Percentiles rank a stretch among this genome's conserved stretches.
These are phyloP conservation scores for Plasmopara muralis DNA, from an alignment of 352 stramenopile species.

Conservation along the genomic window DNA sequence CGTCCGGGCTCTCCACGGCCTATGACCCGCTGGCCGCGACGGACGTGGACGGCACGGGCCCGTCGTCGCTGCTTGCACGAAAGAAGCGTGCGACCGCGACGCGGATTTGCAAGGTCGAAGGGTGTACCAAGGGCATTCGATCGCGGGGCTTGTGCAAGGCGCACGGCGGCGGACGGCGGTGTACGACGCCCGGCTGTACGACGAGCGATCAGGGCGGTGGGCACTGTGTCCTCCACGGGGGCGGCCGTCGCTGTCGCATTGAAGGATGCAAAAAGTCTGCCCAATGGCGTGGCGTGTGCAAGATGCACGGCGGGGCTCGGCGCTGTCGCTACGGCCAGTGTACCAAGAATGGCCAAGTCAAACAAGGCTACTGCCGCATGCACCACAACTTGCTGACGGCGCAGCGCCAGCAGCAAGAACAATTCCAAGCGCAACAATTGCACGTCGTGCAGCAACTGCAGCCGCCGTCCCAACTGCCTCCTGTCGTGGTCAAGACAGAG, in stretches of 20 bases:
- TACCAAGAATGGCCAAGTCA: constrained; percentile 78
- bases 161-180: constrained; percentile 74
- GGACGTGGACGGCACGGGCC: constrained; percentile 5
- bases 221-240: constrained; percentile 78
- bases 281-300: constrained; percentile 74
- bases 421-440: constrained; percentile 23
- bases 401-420: constrained; percentile 38
- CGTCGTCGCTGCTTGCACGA: constrained; percentile 13
- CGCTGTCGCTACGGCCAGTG: constrained; percentile 70
- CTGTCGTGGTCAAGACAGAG: constrained; percentile 12
- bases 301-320: constrained; percentile 78
- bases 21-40: constrained; percentile 7
- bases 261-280: constrained; percentile 77
- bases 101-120: constrained; percentile 66
- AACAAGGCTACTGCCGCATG: constrained; percentile 72
- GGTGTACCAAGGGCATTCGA: constrained; percentile 70
- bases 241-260: constrained; percentile 68
- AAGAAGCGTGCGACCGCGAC: constrained; percentile 58
- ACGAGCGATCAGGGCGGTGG: constrained; percentile 82
- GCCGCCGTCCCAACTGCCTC: constrained; percentile 4
- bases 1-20: neutral
- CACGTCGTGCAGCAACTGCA: constrained; percentile 16
- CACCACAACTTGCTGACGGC: constrained; percentile 56
- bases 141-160: constrained; percentile 79
- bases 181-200: constrained; percentile 66